Evolutionary conservation across 2,329 filamentous ascomycete species (phyloP), one percentile per base, ranked within the genome.

Genomic region (Cercospora zeina): DNA sequence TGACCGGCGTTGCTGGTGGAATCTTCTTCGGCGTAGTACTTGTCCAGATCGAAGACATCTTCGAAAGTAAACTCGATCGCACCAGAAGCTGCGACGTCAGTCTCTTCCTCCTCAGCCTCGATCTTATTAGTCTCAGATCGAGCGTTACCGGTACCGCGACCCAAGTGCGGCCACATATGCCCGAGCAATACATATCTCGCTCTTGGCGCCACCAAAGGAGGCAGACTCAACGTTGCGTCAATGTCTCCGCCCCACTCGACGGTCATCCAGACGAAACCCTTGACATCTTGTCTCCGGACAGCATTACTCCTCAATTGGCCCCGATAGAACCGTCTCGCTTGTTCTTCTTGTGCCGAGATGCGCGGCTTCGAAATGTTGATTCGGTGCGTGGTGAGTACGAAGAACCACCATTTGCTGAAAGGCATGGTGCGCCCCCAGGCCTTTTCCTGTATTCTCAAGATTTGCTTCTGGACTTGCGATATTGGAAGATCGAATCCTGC

Each of bases 161-260:
- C 21, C 19, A 14, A 31, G 49, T 2, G n/a, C 10, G 59, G 33
- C 59, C 59, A 61, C 19, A 55, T n/a, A 16, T 49, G 31, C 16
- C 57, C 59, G 13, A 61, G 21, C 10, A 21, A 27, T 14, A 50
- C 19, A 31, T 50, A 55, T 7, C 34, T 39, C 31, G 37, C 51
- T 14, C 37, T n/a, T 39, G 39, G 59, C 16, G 33, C 34, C 6
- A 47, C 39, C 24, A 50, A n/a, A 27, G 53, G 53, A 27, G 51
- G 30, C 1, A 61, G 42, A 24, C 37, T 42, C 14, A 62, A 21
- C 7, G 55, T 21, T 2, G 55, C 39, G 24, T 37, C 27, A 24
- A 54, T 47, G 27, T 62, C 50, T 11, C 60, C 60, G 30, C 54
- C 31, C 60, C 60, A 62, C 30, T 58, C 39, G 11, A 62, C 24